Percentiles rank a stretch among this genome's conserved stretches.
These are phyloP conservation scores for Pseudisothecium myosuroides DNA, from an alignment of 225 moss, liverwort and hornwort species.

Conservation along the genomic window DNA sequence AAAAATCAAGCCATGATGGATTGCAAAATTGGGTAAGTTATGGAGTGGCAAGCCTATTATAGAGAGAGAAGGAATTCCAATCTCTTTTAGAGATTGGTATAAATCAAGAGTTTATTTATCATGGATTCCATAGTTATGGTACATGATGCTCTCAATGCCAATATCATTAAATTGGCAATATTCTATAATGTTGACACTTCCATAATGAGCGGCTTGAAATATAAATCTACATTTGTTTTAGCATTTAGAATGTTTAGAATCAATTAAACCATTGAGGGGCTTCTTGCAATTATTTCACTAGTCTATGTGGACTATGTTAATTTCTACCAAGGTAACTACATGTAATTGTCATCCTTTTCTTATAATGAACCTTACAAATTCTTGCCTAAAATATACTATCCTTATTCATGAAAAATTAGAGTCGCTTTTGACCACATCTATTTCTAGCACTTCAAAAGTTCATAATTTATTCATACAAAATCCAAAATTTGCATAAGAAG, in stretches of 20 bases:
- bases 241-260: not conserved
- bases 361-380: not conserved
- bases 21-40: too few relatives aligned
- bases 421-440: not conserved
- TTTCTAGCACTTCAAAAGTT: not conserved
- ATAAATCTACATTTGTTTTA: not conserved
- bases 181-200: not conserved
- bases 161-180: not conserved
- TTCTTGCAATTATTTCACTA: not conserved
- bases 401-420: not conserved
- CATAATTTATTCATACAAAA: not conserved
- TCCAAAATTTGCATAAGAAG: not conserved
- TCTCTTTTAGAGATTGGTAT: too few relatives aligned
- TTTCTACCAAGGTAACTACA: not conserved
- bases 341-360: not conserved
- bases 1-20: too few relatives aligned
- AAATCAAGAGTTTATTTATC: not conserved
- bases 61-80: too few relatives aligned
- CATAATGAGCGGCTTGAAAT: accelerated
- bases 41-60: too few relatives aligned
- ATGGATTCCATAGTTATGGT: not conserved
- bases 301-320: too few relatives aligned
- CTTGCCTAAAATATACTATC: not conserved
- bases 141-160: not conserved
- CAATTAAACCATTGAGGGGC: accelerated